Base-by-base conservation (phyloP, 371 early-diverging fungal species). In the Mucor velutinosus region DNA sequence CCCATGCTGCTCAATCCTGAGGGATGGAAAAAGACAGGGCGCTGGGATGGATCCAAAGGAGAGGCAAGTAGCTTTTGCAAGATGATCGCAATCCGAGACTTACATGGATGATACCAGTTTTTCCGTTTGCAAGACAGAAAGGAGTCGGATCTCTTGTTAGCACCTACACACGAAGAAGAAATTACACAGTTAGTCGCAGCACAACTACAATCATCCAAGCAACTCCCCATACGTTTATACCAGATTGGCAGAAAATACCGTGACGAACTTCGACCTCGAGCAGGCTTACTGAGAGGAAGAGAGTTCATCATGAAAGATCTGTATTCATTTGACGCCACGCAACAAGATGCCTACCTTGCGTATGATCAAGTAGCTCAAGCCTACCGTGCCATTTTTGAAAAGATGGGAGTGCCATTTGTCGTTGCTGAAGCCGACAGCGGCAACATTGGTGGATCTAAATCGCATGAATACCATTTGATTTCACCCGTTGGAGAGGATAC, bases 301-400 rank as follows among this genome's bases (percentile, higher is more conserved):
- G 96, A 97, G 74, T 96, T 97, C 69, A 71, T 95, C n/a, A 97
- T 97, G 97, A 97, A 95, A 73, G 97, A 97, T 77, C 69, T 97
- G 60, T 96, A 97, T 77, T 88, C 94, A 7, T 97, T 97, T 77
- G 96, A 97, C 75, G 83, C 77, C 1, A 81, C 84, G 0, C 80
- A 82, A 51, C 81, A 89, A 25, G 84, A 80, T n/a, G 94, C 96
- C 0, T 78, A 86, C 51, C 71, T 67, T 25, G 87, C 95, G 0
- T 97, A 96, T 69, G 82, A 90, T 17, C 80, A 87, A 17, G 88
- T 96, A 14, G 80, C 83, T 30, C 66, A 60, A 7, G 94, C 95
- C 10, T 97, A 97, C 72, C 79, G 84, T 29, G 76, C 77, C 35
- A 93, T 94, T 23, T 91, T 96, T 71, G 69, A 76, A 47, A 79